A percentile compares a stretch with the other conserved stretches of the same genome.
These are phyloP conservation scores for Collybia mongolica DNA, from an alignment of 768 basidiomycete species.

Conservation along the genomic window DNA sequence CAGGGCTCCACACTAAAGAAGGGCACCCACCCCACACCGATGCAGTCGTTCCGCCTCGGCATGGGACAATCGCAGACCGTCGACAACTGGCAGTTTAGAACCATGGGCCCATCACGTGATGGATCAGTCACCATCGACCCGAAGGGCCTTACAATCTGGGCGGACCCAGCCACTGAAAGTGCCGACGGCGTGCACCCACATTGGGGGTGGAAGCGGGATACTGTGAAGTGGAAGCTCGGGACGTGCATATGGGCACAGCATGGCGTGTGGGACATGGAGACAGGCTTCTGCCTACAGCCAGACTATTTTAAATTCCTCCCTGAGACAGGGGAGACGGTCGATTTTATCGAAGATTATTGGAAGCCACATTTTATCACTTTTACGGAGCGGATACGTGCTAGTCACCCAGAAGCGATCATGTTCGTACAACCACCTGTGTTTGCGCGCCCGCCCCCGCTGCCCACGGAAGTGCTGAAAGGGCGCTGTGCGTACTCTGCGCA, in stretches of 20 bases:
- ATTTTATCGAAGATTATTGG: constrained; percentile 82
- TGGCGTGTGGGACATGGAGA: constrained; percentile 82
- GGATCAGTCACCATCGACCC: constrained; percentile 86
- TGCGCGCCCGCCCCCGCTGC: constrained; percentile 64
- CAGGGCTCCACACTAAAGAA: constrained; percentile 81
- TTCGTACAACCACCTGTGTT: constrained; percentile 95
- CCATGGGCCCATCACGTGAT: constrained; percentile 70
- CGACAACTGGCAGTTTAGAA: constrained; percentile 79
- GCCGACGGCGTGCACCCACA: constrained; percentile 53
- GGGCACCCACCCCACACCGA: constrained; percentile 83
- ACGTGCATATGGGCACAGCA: constrained; percentile 86
- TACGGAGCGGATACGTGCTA: constrained; percentile 51
- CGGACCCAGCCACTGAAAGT: constrained; percentile 40
- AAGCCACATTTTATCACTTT: constrained; percentile 65
- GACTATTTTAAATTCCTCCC: constrained; percentile 71
- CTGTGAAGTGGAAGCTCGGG: constrained; percentile 66
- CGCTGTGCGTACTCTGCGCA: constrained; percentile 77
- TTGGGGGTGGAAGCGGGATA: constrained; percentile 85
- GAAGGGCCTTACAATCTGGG: constrained; percentile 77
- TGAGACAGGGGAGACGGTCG: constrained; percentile 40
- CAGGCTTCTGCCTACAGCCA: constrained; percentile 63
- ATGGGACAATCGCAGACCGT: constrained; percentile 85
- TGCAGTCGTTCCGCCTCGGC: constrained; percentile 81
- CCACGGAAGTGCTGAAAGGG: constrained; percentile 54
- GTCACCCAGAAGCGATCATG: constrained; percentile 82